Evolutionary conservation across 148 eudicot genomes (phyloP), one percentile per base, ranked within the genome.

Genomic region (Chenopodium quinoa): DNA sequence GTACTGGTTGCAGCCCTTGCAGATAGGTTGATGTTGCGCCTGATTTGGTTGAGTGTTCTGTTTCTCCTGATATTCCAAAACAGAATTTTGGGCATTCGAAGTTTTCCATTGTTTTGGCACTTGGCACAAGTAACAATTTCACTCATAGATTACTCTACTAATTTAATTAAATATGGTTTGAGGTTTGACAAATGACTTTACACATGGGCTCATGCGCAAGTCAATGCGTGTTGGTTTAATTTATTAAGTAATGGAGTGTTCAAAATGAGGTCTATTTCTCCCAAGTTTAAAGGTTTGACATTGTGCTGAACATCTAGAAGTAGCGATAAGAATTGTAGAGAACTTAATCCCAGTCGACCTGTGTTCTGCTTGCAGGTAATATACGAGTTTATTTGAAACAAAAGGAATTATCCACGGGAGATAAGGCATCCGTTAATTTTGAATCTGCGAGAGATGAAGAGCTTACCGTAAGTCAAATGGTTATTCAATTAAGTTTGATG

Each of bases 151-250:
- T 50, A 12, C 56, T 11, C 11, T 44, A 1, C 47, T 50, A 11
- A 12, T 50, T 50, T 27, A 27, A 27, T 27, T 27, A 50, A 50
- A 50, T 8, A 50, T 50, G 11, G 2, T 50, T 50, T 50, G 11
- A 1, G 56, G 56, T 50, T 50, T 50, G 56, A 50, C 11, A 50
- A 50, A 50, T 8, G 56, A 50, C 10, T 50, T 50, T 50, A 12
- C 10, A 50, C 56, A 50, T 73, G 97, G 93, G 87, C 96, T 95
- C 79, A 95, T 95, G 97, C 97, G 97, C 84, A 95, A 95, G 89
- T 95, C 98, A 23, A 23, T 23, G 25, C 25, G 25, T 23, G 25
- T 23, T 23, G 25, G 25, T 23, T 23, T 23, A 23, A 23, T 23
- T 23, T 23, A 23, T 23, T 23, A 23, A 23, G 25, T 23, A 23